Base-by-base conservation (phyloP, 2,329 filamentous ascomycete species). In the Hypoxylon sp. region DNA sequence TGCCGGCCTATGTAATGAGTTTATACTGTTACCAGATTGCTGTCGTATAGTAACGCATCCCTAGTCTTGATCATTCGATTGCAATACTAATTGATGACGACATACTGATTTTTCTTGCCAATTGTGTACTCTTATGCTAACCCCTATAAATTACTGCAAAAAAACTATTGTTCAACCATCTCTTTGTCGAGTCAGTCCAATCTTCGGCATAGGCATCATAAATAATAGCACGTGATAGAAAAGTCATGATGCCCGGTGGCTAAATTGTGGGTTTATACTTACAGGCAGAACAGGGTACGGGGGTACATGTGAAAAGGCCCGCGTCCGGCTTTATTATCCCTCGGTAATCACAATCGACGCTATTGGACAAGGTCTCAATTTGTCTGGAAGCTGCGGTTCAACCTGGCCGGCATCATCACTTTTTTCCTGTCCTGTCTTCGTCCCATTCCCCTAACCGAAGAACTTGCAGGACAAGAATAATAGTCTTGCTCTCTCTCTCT, bases 381-480 rank as follows among this genome's bases (percentile, higher is more conserved):
- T 49, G 56, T 41, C 48, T 55, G 55, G 43, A 57, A 61, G 60
- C 58, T 62, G 51, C 61, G 59, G 57, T 60, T 53, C 58, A 65
- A 64, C 59, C 54, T 65, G 30, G 59, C 63, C 49, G 50, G 55
- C 61, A 67, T 66, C 65, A 66, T 63, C 59, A 59, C 53, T 57
- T 60, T 57, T 61, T 62, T 53, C 43, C 37, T 4, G 20, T 45
- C 25, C 19, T 13, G n/a, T 26, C 25, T 53, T 34, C 9, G 35
- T n/a, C 25, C 60, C 29, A 13, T 49, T 50, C 54, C 54, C 59
- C 41, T 21, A 57, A n/a, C n/a, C n/a, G n/a, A n/a, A n/a, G n/a
- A 61, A 67, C 53, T 67, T 66, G 65, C 60, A 63, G 64, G 63
- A 67, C 66, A 67, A 67, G 65, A 65, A 55, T 63, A 64, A 60